Percentiles rank a stretch among this genome's conserved stretches.
Evolutionary conservation across 2,329 filamentous ascomycete species (phyloP).

Genomic region (Trichoderma simmonsii): DNA sequence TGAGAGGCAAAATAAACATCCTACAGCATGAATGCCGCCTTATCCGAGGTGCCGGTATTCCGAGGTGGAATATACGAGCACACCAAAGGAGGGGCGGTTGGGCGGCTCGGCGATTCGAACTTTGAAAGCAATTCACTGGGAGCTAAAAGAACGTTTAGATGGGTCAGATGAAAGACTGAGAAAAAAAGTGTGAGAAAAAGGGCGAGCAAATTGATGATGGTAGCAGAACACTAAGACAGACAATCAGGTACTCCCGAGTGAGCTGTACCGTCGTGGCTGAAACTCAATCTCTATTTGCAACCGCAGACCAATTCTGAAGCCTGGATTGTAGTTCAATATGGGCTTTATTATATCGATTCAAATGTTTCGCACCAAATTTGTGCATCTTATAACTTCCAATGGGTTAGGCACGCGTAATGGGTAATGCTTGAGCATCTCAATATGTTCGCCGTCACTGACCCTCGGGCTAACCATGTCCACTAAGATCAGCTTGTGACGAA

Average conservation of each 20-base stretch:
- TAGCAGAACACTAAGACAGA: not conserved
- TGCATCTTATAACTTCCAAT: not conserved
- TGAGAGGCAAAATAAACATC: not conserved
- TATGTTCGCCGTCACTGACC: not conserved
- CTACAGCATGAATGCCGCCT: not conserved
- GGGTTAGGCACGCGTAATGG: not conserved
- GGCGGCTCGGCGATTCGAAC: not conserved
- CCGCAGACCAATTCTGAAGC: not conserved
- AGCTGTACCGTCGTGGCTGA: not conserved
- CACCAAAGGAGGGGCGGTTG: not conserved
- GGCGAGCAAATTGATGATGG: not conserved
- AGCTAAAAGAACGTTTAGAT: not conserved
- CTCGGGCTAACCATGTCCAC: not conserved
- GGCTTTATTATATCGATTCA: not conserved
- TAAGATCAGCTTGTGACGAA: not conserved
- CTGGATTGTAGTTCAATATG: not conserved
- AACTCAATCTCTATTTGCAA: not conserved
- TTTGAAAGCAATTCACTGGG: not conserved
- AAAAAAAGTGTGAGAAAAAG: not conserved
- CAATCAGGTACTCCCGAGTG: not conserved
- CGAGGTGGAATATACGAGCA: not conserved
- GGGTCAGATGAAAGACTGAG: not conserved
- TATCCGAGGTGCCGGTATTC: slow-evolving; percentile 3
- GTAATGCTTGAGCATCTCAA: not conserved
- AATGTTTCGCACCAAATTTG: not conserved